Conservation (phyloP, 1,139 yeast species). For the Schizosaccharomyces versatilis region DNA sequence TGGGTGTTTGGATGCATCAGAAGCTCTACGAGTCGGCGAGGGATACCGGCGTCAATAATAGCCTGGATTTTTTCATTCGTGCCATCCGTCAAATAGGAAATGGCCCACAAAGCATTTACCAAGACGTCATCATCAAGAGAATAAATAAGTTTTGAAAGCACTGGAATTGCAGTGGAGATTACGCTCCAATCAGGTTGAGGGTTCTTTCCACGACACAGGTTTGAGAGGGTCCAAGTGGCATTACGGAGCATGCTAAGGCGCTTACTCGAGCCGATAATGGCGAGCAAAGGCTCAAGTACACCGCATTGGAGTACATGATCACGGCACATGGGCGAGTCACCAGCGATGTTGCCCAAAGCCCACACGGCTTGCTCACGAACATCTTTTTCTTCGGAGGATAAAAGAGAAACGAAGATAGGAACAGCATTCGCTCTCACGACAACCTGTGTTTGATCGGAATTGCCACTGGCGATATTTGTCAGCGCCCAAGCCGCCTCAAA, state of each 20-base stretch:
- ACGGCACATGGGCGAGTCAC: conserved; percentile 76
- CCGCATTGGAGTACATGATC: conserved; percentile 67
- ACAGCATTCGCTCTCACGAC: conserved; percentile 93
- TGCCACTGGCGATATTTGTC: conserved; percentile 90
- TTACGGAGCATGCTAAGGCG: conserved; percentile 69
- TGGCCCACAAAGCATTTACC: conserved; percentile 98
- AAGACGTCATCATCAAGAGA: conserved; percentile 81
- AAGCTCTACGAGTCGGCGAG: conserved; percentile 78
- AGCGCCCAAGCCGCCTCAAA: conserved; percentile 98
- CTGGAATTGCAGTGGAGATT: conserved; percentile 75
- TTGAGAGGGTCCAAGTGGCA: conserved; percentile 93
- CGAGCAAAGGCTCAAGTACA: conserved; percentile 75
- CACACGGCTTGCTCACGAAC: conserved; percentile 97
- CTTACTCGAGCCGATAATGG: conserved; percentile 56
- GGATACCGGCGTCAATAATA: conserved; percentile 88
- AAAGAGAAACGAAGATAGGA: conserved; percentile 64
- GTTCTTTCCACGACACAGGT: conserved; percentile 84
- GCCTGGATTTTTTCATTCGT: conserved; percentile 85
- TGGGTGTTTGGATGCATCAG: conserved; percentile 47
- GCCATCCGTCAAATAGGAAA: conserved; percentile 83
- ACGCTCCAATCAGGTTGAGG: conserved; percentile 87
- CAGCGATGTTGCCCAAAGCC: conserved; percentile 98
- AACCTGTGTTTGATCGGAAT: conserved; percentile 66
- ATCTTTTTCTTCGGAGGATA: conserved; percentile 62
- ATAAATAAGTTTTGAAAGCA: conserved; percentile 73